Evolutionary conservation across 495 filamentous ascomycete genomes (phyloP).

Genomic region (Podospora bellae-mahoneyi): DNA sequence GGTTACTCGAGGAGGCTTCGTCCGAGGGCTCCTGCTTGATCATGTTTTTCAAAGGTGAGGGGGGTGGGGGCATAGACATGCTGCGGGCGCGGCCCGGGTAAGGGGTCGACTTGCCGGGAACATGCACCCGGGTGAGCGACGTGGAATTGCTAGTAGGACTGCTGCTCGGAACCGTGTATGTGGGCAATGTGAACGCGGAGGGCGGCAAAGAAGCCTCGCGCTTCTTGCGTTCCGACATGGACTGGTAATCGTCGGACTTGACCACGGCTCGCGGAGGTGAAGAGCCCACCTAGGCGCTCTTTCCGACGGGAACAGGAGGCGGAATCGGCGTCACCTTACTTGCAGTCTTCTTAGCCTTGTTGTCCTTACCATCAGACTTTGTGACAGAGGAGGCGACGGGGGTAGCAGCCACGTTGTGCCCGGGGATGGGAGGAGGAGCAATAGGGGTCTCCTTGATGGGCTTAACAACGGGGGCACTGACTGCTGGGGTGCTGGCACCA

Average conservation of each 20-base stretch:
- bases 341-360: constrained; percentile 22
- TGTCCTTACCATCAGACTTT: constrained; percentile 7
- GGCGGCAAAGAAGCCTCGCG: constrained; percentile 2
- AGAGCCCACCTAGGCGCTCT: constrained; percentile 28
- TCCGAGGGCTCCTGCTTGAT: not conserved
- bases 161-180: not conserved
- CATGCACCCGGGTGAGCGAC: not conserved
- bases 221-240: constrained; percentile 19
- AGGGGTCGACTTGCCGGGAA: not conserved
- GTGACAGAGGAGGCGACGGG: constrained; percentile 9
- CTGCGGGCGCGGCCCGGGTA: not conserved
- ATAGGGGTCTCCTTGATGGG: constrained; percentile 30
- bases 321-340: constrained; percentile 40
- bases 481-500: constrained; percentile 9
- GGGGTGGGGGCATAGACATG: not conserved
- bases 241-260: constrained; percentile 11
- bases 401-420: constrained; percentile 5
- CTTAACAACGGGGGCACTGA: constrained; percentile 9
- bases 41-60: not conserved
- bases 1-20: not conserved
- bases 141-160: not conserved
- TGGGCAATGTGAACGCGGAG: not conserved
- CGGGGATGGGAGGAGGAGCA: constrained; percentile 25
- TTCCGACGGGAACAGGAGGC: constrained; percentile 35
- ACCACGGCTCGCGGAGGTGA: constrained; percentile 15